These are phyloP conservation scores for Gautieria morchelliformis DNA, from an alignment of 768 basidiomycete genomes.

Conservation along the genomic window DNA sequence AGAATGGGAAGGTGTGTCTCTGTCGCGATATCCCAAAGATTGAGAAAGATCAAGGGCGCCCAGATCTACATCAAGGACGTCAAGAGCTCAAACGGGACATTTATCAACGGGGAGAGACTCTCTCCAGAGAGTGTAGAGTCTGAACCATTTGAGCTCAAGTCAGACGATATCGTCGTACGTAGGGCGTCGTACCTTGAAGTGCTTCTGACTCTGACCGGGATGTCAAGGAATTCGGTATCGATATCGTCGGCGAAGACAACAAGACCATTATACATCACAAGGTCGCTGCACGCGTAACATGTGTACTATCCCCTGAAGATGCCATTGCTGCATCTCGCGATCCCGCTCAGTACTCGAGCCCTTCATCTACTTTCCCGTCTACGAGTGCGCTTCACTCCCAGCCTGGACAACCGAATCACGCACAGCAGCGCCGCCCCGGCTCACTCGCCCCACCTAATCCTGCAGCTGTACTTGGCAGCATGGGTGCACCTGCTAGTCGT, in stretches of 20 bases:
- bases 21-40: not conserved
- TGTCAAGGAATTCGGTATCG: constrained; percentile 92
- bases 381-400: constrained; percentile 27
- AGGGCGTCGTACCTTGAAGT: too few relatives aligned
- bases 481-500: constrained; percentile 71
- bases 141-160: constrained; percentile 88
- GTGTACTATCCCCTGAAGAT: constrained; percentile 82
- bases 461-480: constrained; percentile 42
- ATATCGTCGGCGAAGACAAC: constrained; percentile 98
- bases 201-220: not conserved
- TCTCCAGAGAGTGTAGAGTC: constrained; percentile 85
- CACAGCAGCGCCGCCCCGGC: constrained; percentile 25
- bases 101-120: constrained; percentile 92
- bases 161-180: constrained; percentile 91
- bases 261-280: constrained; percentile 98
- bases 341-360: constrained; percentile 11
- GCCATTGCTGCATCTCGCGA: constrained; percentile 43
- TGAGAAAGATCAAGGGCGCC: not conserved
- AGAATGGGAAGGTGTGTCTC: constrained; percentile 62
- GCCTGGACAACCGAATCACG: constrained; percentile 24
- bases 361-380: constrained; percentile 47
- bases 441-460: constrained; percentile 11
- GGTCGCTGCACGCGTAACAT: constrained; percentile 89
- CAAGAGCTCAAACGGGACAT: constrained; percentile 96
- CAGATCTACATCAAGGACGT: constrained; percentile 98